Base-by-base conservation (phyloP, 2,329 filamentous ascomycete species). In the Calonectria pseudoturangicola region DNA sequence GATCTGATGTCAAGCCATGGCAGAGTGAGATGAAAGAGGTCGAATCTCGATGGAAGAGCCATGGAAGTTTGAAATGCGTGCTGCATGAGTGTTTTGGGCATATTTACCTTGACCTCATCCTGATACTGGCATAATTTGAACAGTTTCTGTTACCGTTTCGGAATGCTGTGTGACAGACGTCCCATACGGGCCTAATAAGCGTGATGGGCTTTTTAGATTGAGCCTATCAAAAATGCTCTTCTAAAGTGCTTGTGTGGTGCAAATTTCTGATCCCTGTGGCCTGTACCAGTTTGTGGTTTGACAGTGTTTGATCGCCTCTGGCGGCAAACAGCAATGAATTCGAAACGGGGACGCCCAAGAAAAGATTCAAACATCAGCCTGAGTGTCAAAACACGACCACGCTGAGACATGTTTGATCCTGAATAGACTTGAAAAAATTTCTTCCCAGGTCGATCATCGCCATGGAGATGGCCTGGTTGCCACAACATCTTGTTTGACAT, bases 291-390 rank as follows among this genome's bases (percentile, higher is more conserved):
- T 36, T 9, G 33, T 36, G 6, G 6, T n/a, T 18, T 21, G 43
- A 21, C 15, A n/a, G 8, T 45, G 43, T n/a, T 45, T 45, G 43
- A n/a, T 58, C 30, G 54, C 54, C 3, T 39, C 30, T n/a, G 33
- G 54, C 54, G 54, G 54, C n/a, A 58, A 39, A 39, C 12, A 3
- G 8, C n/a, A 56, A 39, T 58, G 54, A 58, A 58, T 58, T 21
- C n/a, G 54, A 58, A 58, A 58, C 54, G 30, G n/a, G 54, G 10
- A n/a, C 43, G 7, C 18, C 41, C 41, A 43, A 4, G 18, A 36
- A 8, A 9, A 45, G 16, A n/a, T 9, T 18, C 43, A 45, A 45
- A n/a, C 16, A 7, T 18, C n/a, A n/a, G 8, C 43, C 43, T n/a
- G 43, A 45, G n/a, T 45, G 43, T 21, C 2, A 45, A 45, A 39